Evolutionary conservation across 345 rosid genomes (phyloP), one percentile per base, ranked within the genome.

Genomic region (Eucalyptus marginata): DNA sequence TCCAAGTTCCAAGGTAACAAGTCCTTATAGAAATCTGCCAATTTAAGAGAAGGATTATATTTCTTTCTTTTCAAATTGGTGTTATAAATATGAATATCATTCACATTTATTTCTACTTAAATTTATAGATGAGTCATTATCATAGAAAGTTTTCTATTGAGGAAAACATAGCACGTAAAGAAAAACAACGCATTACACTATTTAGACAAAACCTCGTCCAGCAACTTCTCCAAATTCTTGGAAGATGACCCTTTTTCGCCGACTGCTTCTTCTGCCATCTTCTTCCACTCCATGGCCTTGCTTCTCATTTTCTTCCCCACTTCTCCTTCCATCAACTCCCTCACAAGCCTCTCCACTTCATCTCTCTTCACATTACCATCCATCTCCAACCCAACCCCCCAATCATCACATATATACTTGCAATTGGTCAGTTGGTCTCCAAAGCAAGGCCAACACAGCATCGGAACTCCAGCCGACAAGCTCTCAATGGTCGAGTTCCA

Each of bases 251-350:
- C 88, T 29, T 33, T 46, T 5, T 80, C 56, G 0, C 6, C 25
- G 9, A 31, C 8, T 24, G 91, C 92, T 22, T 49, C 91, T 29
- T 90, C 88, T 25, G 93, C 95, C 79, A 50, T 59, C 36, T 62
- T 85, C 80, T 91, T 89, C 94, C 93, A 92, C 80, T 79, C 91
- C 79, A 56, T 10, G 12, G 90, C 91, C 66, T 25, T 59, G 66
- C 3, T 7, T 81, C 84, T 91, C 91, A 94, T 56, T 22, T 86
- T 86, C 71, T 86, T 86, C 22, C 92, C 92, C 18, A 46, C 85
- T 16, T 87, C 91, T 25, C 93, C 93, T 5, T 87, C 94, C 91
- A 94, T 90, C 16, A 92, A 12, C 49, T 93, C 92, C 62, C 43
- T 91, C 31, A 93, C 92, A 36, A 90, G 87, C 31, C 15, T 87